Evolutionary conservation across 164 flowering plant species (phyloP).

Genomic region (Sedum album): DNA sequence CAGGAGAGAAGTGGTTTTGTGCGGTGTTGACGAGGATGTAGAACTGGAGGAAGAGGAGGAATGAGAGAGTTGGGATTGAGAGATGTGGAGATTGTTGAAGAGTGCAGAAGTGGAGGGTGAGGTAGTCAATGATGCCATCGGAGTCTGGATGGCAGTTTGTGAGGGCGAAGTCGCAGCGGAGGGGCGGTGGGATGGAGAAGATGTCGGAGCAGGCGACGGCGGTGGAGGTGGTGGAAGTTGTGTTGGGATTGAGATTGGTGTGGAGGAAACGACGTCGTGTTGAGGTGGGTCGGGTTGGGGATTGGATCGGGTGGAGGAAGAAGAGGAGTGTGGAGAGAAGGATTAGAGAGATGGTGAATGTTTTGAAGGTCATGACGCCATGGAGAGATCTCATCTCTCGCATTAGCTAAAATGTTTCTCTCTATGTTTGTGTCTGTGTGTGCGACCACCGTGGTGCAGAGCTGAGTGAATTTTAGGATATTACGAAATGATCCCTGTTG

Average conservation of each 20-base stretch:
- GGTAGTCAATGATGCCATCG: conserved; percentile 55
- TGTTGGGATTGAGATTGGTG: conserved; percentile 8
- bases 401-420: too few species aligned
- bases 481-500: too few species aligned
- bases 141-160: conserved; percentile 23
- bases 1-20: conserved; percentile 66
- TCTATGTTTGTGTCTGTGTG: too few species aligned
- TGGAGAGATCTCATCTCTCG: neutral
- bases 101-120: conserved; percentile 59
- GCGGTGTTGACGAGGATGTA: conserved; percentile 83
- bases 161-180: conserved; percentile 28
- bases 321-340: conserved; percentile 33
- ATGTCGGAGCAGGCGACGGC: conserved; percentile 24
- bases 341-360: conserved; percentile 25
- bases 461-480: too few species aligned
- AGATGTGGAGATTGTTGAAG: conserved; percentile 31
- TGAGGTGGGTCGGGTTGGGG: conserved; percentile 17
- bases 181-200: conserved; percentile 14
- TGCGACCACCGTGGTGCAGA: too few species aligned
- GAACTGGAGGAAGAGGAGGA: conserved; percentile 58
- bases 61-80: conserved; percentile 50
- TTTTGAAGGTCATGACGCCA: conserved; percentile 29
- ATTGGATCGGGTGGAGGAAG: conserved; percentile 13
- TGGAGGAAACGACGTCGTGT: conserved; percentile 34
- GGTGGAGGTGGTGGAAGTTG: neutral